Evolutionary conservation across 352 stramenopile species (phyloP).

Genomic region (Globisporangium solare): DNA sequence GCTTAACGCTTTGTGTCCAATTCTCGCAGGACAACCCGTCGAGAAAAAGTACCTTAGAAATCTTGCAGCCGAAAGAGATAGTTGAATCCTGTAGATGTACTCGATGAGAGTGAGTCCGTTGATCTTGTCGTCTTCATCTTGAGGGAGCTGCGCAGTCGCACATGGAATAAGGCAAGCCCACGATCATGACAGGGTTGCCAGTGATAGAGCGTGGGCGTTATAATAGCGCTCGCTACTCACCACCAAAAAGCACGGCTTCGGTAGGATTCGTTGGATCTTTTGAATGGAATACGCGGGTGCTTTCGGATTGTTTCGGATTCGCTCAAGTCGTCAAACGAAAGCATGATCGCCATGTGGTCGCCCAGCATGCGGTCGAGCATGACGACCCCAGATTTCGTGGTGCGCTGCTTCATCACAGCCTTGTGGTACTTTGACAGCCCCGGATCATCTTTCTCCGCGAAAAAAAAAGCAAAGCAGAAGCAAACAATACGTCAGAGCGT

Average conservation of each 20-base stretch:
- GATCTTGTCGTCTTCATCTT: conserved; percentile 25
- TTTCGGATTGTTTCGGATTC: conserved; percentile 12
- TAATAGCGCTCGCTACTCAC: conserved; percentile 11
- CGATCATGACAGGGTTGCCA: not conserved
- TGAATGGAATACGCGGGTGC: not conserved
- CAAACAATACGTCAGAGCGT: not conserved
- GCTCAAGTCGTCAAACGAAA: conserved; percentile 42
- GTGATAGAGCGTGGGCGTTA: not conserved
- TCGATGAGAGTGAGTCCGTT: conserved; percentile 43
- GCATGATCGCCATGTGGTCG: conserved; percentile 22
- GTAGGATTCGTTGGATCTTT: conserved; percentile 30
- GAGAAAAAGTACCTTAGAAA: conserved; percentile 4
- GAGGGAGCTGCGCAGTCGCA: conserved; percentile 28
- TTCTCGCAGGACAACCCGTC: too few species aligned
- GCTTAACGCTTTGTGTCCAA: too few species aligned
- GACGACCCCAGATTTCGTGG: conserved; percentile 20
- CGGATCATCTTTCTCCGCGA: conserved; percentile 18
- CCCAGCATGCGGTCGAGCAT: conserved; percentile 34
- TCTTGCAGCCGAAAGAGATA: conserved; percentile 21
- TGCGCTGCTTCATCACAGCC: conserved; percentile 20
- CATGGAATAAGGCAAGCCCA: not conserved
- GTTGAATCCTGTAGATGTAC: conserved; percentile 40
- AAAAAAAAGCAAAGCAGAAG: conserved; percentile 10
- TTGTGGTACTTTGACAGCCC: conserved; percentile 22
- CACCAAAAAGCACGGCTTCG: conserved; percentile 37